Evolutionary conservation across 345 rosid genomes (phyloP).

Genomic region (Eutrema heterophyllum): DNA sequence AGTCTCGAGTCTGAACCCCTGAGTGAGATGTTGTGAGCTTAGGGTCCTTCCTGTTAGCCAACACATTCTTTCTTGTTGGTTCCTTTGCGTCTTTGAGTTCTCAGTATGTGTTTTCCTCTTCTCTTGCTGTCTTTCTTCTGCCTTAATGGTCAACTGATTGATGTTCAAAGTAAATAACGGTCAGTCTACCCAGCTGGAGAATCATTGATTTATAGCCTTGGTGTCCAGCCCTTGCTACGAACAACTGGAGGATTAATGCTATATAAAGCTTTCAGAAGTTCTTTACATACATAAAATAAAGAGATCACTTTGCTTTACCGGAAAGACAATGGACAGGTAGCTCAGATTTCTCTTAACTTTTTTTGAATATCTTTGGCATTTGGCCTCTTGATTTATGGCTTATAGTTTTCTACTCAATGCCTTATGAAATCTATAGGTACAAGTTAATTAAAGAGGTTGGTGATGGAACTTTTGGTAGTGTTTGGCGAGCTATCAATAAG

Average conservation of each 20-base stretch:
- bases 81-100: constrained; percentile 26
- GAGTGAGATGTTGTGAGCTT: constrained; percentile 38
- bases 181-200: constrained; percentile 42
- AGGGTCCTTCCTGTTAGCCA: constrained; percentile 37
- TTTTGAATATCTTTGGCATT: neutral
- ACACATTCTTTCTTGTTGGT: constrained; percentile 38
- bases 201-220: constrained; percentile 23
- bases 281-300: constrained; percentile 50
- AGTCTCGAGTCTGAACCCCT: constrained; percentile 37
- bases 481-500: constrained; percentile 86
- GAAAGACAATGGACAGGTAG: constrained; percentile 83
- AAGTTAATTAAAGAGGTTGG: constrained; percentile 94
- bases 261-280: constrained; percentile 40
- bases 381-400: neutral
- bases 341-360: neutral
- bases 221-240: constrained; percentile 24
- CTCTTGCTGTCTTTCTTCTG: constrained; percentile 30
- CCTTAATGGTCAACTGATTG: constrained; percentile 35
- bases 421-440: constrained; percentile 47
- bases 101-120: constrained; percentile 45
- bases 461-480: constrained; percentile 96
- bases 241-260: constrained; percentile 40
- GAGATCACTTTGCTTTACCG: constrained; percentile 38
- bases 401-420: neutral
- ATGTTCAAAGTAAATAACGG: constrained; percentile 52